Percentiles rank a stretch among this genome's conserved stretches.
Evolutionary conservation across 2,329 filamentous ascomycete genomes (phyloP).

Genomic region (Phyllosticta paracitricarpa): DNA sequence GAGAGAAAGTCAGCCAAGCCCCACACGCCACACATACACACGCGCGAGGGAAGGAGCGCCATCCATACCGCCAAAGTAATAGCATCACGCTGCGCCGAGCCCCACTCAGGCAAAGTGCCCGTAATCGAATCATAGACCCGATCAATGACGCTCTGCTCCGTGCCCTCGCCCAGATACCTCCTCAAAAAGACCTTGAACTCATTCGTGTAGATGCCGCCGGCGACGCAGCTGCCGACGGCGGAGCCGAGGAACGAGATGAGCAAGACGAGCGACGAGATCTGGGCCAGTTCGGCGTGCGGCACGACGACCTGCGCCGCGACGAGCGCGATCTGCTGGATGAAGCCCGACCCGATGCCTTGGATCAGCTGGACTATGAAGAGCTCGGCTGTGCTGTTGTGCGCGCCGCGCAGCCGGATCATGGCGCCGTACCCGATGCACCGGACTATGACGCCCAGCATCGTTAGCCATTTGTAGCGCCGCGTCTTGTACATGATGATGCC

Average conservation of each 20-base stretch:
- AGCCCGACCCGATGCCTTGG: slow-evolving; percentile 39
- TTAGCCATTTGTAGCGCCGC: slow-evolving; percentile 39
- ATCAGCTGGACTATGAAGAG: slow-evolving; percentile 40
- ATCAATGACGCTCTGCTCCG: slow-evolving; percentile 24
- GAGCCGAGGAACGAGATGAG: slow-evolving; percentile 33
- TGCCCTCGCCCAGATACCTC: slow-evolving; percentile 26
- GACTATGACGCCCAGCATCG: slow-evolving; percentile 31
- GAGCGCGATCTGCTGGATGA: slow-evolving; percentile 35
- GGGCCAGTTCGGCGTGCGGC: slow-evolving; percentile 36
- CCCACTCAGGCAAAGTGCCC: slow-evolving; percentile 29
- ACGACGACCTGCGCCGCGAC: slow-evolving; percentile 38
- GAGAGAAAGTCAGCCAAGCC: not conserved
- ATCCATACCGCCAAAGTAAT: slow-evolving; percentile 21
- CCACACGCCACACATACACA: not conserved
- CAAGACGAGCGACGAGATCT: slow-evolving; percentile 39
- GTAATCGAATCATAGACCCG: slow-evolving; percentile 39
- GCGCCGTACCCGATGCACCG: slow-evolving; percentile 41
- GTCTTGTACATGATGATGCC: slow-evolving; percentile 35
- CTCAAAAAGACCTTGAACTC: slow-evolving; percentile 30
- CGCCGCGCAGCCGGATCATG: slow-evolving; percentile 40
- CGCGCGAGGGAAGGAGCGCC: not conserved
- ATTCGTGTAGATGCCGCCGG: slow-evolving; percentile 43
- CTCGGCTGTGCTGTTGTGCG: slow-evolving; percentile 34
- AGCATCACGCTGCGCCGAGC: slow-evolving; percentile 30
- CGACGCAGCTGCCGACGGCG: slow-evolving; percentile 32